phyloP scores from a whole-genome alignment of 208 protist genomes.

The Phytomonas sp. region DNA sequence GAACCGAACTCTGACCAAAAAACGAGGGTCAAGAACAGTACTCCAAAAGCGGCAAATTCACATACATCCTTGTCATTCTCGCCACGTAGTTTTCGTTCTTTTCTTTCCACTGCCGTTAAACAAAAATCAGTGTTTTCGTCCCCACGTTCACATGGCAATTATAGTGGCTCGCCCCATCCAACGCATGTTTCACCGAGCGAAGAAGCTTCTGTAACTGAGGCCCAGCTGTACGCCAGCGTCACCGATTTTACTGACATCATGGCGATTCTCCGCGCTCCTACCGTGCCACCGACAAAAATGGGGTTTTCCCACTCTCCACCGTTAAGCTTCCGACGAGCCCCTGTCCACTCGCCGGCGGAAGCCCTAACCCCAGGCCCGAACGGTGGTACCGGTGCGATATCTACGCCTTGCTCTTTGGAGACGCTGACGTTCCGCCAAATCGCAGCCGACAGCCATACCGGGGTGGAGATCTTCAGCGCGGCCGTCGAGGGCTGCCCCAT shows the following conservation, averaged over 20 bases:
- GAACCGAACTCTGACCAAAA: neutral
- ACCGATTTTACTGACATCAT: slow-evolving; percentile 45
- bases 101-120: neutral
- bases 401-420: neutral
- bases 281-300: slow-evolving; percentile 8
- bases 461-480: slow-evolving; percentile 45
- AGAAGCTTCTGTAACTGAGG: slow-evolving; percentile 16
- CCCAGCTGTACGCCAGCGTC: slow-evolving; percentile 28
- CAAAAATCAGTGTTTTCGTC: neutral
- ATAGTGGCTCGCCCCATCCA: neutral
- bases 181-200: neutral
- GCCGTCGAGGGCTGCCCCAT: slow-evolving; percentile 52
- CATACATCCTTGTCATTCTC: neutral
- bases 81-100: neutral
- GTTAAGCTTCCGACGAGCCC: neutral
- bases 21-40: neutral
- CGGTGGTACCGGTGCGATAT: neutral
- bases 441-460: slow-evolving; percentile 25
- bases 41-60: neutral
- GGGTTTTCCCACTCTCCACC: neutral
- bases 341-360: neutral
- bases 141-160: neutral
- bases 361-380: neutral
- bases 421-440: slow-evolving; percentile 37
- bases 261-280: slow-evolving; percentile 27